Evolutionary conservation across 805 yeast genomes (phyloP).

Genomic region (Suhomyces canberraensis): DNA sequence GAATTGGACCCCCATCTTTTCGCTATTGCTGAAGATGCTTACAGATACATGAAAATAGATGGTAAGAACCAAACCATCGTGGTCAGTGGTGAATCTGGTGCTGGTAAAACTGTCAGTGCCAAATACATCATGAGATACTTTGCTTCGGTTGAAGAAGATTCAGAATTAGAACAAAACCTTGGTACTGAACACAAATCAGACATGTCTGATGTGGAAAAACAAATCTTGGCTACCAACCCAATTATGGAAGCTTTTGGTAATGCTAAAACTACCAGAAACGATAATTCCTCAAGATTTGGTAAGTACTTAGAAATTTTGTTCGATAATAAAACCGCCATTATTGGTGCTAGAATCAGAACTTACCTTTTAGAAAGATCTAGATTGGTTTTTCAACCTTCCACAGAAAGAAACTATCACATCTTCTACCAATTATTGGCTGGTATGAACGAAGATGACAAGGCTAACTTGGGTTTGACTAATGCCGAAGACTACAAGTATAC

Average conservation of each 20-base stretch:
- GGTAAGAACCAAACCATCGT: conserved; percentile 89
- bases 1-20: conserved; percentile 96
- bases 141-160: conserved; percentile 77
- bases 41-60: conserved; percentile 88
- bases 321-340: conserved; percentile 68
- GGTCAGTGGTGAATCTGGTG: conserved; percentile 97
- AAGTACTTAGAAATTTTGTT: conserved; percentile 90
- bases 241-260: conserved; percentile 98
- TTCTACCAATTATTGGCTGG: conserved; percentile 89
- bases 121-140: conserved; percentile 96
- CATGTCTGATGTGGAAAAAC: conserved; percentile 89
- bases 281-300: conserved; percentile 96
- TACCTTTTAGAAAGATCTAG: conserved; percentile 91
- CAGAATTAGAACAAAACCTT: conserved; percentile 28
- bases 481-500: conserved; percentile 75
- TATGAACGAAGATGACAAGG: conserved; percentile 51
- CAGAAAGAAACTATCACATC: conserved; percentile 94
- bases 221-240: conserved; percentile 94
- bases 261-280: conserved; percentile 95
- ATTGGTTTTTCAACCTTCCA: conserved; percentile 84
- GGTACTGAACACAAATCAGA: conserved; percentile 47
- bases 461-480: conserved; percentile 55
- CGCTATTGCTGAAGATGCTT: conserved; percentile 97
- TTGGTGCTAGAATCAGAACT: conserved; percentile 93
- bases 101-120: conserved; percentile 97